phyloP scores from a whole-genome alignment of 441 rosid genomes.

The Pelargonium exstipulatum region DNA sequence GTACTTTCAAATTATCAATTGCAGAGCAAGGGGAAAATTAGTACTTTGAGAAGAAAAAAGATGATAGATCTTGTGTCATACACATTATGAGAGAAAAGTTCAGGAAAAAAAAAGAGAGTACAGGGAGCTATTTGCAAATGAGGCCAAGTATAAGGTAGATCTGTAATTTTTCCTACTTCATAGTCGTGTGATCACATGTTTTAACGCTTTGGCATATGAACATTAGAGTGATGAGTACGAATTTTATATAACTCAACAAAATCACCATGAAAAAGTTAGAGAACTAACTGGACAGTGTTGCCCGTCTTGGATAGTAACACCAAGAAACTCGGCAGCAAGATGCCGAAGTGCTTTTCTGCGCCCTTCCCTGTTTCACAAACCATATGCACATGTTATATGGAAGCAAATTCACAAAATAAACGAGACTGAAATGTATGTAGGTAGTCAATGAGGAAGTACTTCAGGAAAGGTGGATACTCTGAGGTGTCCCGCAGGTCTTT shows the following conservation, averaged over 20 bases:
- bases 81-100: no score
- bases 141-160: no score
- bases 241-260: background rate
- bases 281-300: conserved; percentile 89
- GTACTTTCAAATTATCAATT: no score
- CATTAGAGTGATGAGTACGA: background rate
- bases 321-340: conserved; percentile 73
- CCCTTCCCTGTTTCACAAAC: conserved; percentile 45
- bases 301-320: conserved; percentile 74
- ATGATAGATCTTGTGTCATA: no score
- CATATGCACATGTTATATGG: background rate
- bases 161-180: background rate
- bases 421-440: background rate
- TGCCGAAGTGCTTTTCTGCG: conserved; percentile 64
- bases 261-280: conserved; percentile 14
- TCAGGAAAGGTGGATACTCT: conserved; percentile 72
- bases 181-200: no score
- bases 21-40: no score
- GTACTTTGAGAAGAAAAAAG: no score
- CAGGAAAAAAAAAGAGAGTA: no score
- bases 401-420: background rate
- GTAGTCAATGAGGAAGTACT: conserved; percentile 34
- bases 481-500: conserved; percentile 69
- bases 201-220: background rate
- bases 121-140: no score